Percentiles rank a stretch among this genome's conserved stretches.
These are phyloP conservation scores for Yarrowia phangngaensis DNA, from an alignment of 805 yeast genomes.

Conservation along the genomic window DNA sequence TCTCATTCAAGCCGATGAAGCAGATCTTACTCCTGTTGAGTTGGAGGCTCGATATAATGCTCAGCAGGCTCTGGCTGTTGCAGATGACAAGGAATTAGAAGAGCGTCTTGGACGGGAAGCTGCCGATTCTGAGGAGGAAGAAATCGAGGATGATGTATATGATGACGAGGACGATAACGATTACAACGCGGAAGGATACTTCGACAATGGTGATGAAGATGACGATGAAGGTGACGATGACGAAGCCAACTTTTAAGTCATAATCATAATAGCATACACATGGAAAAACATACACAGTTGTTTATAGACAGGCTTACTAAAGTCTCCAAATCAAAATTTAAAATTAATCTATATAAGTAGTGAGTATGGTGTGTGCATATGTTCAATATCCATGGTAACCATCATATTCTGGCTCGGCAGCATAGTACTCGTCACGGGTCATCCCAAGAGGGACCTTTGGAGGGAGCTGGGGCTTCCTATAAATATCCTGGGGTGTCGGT, in stretches of 20 bases:
- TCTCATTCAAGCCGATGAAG: constrained; percentile 40
- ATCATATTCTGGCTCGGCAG: constrained; percentile 5
- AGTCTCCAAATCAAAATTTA: too few species aligned
- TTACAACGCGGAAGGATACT: constrained; percentile 74
- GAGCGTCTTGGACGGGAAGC: constrained; percentile 33
- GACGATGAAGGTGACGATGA: constrained; percentile 51
- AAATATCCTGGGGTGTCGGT: constrained; percentile 24
- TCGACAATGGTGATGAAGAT: constrained; percentile 59
- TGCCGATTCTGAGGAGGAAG: constrained; percentile 44
- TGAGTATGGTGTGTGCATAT: background rate
- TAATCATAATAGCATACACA: background rate
- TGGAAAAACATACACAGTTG: background rate
- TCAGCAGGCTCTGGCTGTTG: constrained; percentile 28
- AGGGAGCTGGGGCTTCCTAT: constrained; percentile 29
- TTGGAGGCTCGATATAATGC: constrained; percentile 40
- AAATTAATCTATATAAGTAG: too few species aligned
- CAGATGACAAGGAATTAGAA: constrained; percentile 24
- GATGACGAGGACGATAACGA: constrained; percentile 71
- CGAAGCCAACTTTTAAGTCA: constrained; percentile 60
- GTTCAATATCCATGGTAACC: constrained; percentile 13
- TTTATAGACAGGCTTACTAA: too few species aligned
- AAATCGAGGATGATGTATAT: constrained; percentile 55
- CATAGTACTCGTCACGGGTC: constrained; percentile 33
- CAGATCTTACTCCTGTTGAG: constrained; percentile 35
- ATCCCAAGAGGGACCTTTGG: constrained; percentile 36